A percentile compares a stretch with the other conserved stretches of the same genome.
phyloP scores from a whole-genome alignment of 768 basidiomycete species.

The Phaeotremella fagi region DNA sequence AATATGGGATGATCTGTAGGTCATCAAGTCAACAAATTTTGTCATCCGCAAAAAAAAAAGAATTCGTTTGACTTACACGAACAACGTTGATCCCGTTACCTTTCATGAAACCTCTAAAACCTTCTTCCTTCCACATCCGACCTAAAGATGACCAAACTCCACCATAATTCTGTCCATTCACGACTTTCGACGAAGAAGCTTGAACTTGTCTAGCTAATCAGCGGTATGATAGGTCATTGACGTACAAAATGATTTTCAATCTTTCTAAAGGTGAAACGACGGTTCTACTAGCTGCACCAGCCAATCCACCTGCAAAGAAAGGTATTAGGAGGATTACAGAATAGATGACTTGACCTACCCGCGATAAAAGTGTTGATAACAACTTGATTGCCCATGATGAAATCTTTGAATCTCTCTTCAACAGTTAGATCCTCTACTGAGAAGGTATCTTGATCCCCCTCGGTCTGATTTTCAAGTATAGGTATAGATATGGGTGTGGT shows the following conservation, averaged over 20 bases:
- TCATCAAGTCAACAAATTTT: background rate
- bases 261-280: conserved; percentile 88
- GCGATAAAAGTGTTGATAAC: conserved; percentile 46
- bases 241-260: conserved; percentile 94
- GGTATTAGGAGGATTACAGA: background rate
- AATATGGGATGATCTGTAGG: conserved; percentile 79
- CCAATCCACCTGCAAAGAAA: conserved; percentile 48
- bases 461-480: no score
- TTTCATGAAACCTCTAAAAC: conserved; percentile 85
- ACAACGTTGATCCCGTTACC: conserved; percentile 68
- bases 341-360: conserved; percentile 15
- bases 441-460: no score
- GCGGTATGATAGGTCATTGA: background rate
- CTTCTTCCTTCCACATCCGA: conserved; percentile 92
- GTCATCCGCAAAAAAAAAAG: no score
- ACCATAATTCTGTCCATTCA: conserved; percentile 25
- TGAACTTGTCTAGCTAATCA: conserved; percentile 73
- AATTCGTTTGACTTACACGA: conserved; percentile 27
- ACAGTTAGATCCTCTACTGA: background rate
- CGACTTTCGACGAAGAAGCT: conserved; percentile 50
- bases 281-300: conserved; percentile 66
- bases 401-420: conserved; percentile 17
- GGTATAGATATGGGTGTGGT: no score
- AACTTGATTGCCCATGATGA: conserved; percentile 37
- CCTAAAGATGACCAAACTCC: conserved; percentile 45